Evolutionary conservation across 2,329 filamentous ascomycete species (phyloP).

Genomic region (Stagonosporopsis chrysanthemi): DNA sequence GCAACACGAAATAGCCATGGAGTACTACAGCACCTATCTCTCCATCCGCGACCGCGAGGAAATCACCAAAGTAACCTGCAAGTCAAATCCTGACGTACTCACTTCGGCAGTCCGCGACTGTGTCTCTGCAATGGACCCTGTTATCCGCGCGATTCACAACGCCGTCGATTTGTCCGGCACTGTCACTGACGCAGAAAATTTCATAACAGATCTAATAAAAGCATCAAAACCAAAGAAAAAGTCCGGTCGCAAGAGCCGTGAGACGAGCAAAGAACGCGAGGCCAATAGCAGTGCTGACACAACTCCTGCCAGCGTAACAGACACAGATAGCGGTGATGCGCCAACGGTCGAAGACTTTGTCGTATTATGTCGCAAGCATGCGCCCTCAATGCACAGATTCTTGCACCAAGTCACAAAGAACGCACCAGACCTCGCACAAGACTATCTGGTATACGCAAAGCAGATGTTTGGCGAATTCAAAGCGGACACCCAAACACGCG

Average conservation of each 20-base stretch:
- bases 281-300: constrained; percentile 24
- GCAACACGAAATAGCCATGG: constrained; percentile 70
- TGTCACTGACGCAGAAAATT: constrained; percentile 70
- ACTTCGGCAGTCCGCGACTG: constrained; percentile 71
- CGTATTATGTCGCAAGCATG: constrained; percentile 69
- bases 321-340: constrained; percentile 30
- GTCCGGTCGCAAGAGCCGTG: constrained; percentile 32
- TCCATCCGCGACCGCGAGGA: constrained; percentile 76
- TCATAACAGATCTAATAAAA: constrained; percentile 75
- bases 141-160: constrained; percentile 75
- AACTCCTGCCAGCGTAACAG: constrained; percentile 33
- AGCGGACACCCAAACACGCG: constrained; percentile 32
- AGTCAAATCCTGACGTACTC: constrained; percentile 73
- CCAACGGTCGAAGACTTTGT: constrained; percentile 78
- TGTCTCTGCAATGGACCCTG: constrained; percentile 74
- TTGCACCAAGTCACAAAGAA: constrained; percentile 73
- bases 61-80: constrained; percentile 72
- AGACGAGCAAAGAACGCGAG: constrained; percentile 31
- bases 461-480: constrained; percentile 65
- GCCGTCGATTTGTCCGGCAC: constrained; percentile 75
- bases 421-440: constrained; percentile 69
- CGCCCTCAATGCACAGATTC: constrained; percentile 71
- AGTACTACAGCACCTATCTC: constrained; percentile 75
- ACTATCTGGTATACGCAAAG: constrained; percentile 69
- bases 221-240: constrained; percentile 52